Base-by-base conservation (phyloP, 176 grass and related monocot genomes). In the Carex myosuroides region DNA sequence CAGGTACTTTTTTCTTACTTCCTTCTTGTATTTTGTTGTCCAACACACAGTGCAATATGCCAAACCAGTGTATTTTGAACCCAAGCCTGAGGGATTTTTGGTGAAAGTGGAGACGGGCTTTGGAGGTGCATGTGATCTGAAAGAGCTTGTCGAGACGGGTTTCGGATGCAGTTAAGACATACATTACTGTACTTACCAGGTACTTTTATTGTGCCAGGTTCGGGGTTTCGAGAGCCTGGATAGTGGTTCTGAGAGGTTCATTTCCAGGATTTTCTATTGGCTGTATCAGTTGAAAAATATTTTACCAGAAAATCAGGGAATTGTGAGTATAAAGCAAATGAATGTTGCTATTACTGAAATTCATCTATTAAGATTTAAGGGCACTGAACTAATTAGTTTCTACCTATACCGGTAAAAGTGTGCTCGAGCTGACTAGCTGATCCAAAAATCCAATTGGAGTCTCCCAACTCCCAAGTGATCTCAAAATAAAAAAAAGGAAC, bases 91-190 rank as follows among this genome's bases (percentile, higher is more conserved):
- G 37, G 37, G 37, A 39, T 39, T 39, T 39, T 39, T 39, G 37
- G 5, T 39, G 37, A 39, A 39, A 39, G 37, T 35, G 33, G 7
- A 46, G 1, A 41, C 7, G 96, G 96, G 96, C 89, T 76, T 89
- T 95, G 76, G 41, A 95, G 88, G 93, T 99, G 86, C 96, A 95
- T 90, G 88, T 86, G 54, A 86, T 99, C 22, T 99, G 96, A 93
- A 94, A 90, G 70, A 67, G 55, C 12, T 83, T 99, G 77, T 54
- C 83, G 35, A 41, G 89, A 48, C 85, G 61, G 30, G 90, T 95
- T 74, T 79, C 85, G 44, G 88, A 86, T 20, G 85, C 0, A 18
- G 93, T 95, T 37, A 69, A 26, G 13, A 84, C 11, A 99, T 79
- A 99, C 91, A 46, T 83, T 99, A 77, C 91, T 99, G 72, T 87